Evolutionary conservation across 2,329 filamentous ascomycete species (phyloP), one percentile per base, ranked within the genome.

Genomic region (Pseudogymnoascus sp.): DNA sequence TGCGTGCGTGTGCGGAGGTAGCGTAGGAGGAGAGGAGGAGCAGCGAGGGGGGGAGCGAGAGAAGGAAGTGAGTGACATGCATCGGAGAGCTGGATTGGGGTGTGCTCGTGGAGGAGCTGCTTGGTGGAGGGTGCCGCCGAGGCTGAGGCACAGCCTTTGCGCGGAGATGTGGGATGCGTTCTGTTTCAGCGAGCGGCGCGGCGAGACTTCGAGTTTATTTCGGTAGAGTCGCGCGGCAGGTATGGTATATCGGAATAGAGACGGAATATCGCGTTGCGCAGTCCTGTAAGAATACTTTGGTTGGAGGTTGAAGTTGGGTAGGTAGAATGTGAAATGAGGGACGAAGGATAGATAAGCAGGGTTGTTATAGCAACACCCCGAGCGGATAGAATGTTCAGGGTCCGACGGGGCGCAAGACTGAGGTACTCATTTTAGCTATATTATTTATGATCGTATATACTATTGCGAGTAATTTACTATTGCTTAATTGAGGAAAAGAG

Each of bases 21-120:
- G 76, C 69, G 53, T 78, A 75, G 1, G 75, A 74, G 2, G 77
- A 72, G 50, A 81, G 68, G 23, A 84, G 75, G 15, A 80, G 72
- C 46, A 83, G 74, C 44, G 79, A 77, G 7, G 76, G 68, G 9
- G 79, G 76, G 7, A 82, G 73, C 53, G 73, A 65, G 37, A 78
- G 64, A n/a, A 80, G 65, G 9, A 67, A 64, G 4, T 74, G 71
- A 2, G 75, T 59, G 53, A 75, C 68, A 65, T 72, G 75, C 80
- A 82, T 83, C 29, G 42, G 68, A 44, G 31, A 46, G 63, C 59
- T 11, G 42, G 21, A 26, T 6, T 46, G 21, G 42, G 21, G 42
- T 46, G 13, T 46, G 11, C 21, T 6, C 19, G 17, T 44, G 9
- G n/a, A 11, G 38, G 23, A 23, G 23, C 23, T 23, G 23, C 23